A percentile compares a stretch with the other conserved stretches of the same genome.
Conservation (phyloP, 129 eudicot species). For the sunflower (Helianthus annuus) region HanXRQr2.0-SUNRISE NC_035442.2:154214589-154215088, state of each 20-base stretch:
- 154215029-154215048: constrained; percentile 59
- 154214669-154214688: constrained; percentile 64
- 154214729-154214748: constrained; percentile 62
- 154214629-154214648: constrained; percentile 45
- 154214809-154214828: constrained; percentile 88
- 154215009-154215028: constrained; percentile 79
- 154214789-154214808: constrained; percentile 97
- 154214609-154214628: constrained; percentile 50
- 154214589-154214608: constrained; percentile 58
- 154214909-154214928: not conserved
- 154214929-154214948: not conserved
- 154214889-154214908: not conserved
- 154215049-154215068: constrained; percentile 86
- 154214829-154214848: constrained; percentile 87
- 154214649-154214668: constrained; percentile 66
- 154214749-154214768: constrained; percentile 67
- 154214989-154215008: not conserved
- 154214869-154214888: constrained; percentile 74
- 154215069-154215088: constrained; percentile 81
- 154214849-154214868: constrained; percentile 78
- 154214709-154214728: constrained; percentile 53
- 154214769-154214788: constrained; percentile 52
- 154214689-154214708: constrained; percentile 70
- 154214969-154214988: not conserved
- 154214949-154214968: not conserved